phyloP scores from a whole-genome alignment of 2,329 filamentous ascomycete species.

The Cyanodermella asteris region DNA sequence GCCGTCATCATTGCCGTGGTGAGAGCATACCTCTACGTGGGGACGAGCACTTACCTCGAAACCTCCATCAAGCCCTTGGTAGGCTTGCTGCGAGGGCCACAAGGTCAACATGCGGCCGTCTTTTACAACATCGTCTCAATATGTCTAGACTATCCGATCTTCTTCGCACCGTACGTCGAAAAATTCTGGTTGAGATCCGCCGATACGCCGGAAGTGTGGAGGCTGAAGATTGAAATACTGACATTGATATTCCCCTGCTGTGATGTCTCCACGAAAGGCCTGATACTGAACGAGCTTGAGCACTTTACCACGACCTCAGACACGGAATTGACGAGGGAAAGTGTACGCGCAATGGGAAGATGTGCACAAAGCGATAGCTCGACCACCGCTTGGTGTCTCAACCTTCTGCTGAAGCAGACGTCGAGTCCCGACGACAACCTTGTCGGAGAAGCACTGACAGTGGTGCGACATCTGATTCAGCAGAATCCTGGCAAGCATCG shows the following conservation, averaged over 20 bases:
- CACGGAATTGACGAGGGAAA: slow-evolving; percentile 61
- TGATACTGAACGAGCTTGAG: slow-evolving; percentile 80
- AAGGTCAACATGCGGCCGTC: slow-evolving; percentile 74
- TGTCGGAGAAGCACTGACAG: slow-evolving; percentile 80
- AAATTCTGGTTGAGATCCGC: slow-evolving; percentile 73
- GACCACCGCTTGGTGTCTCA: slow-evolving; percentile 59
- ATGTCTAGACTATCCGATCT: slow-evolving; percentile 48
- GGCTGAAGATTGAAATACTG: slow-evolving; percentile 74
- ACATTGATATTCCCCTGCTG: slow-evolving; percentile 79
- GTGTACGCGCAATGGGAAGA: slow-evolving; percentile 77
- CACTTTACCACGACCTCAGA: slow-evolving; percentile 67
- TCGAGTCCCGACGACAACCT: slow-evolving; percentile 70
- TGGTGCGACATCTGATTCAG: slow-evolving; percentile 88
- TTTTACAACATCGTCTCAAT: slow-evolving; percentile 93
- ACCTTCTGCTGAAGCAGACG: slow-evolving; percentile 66
- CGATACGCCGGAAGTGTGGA: slow-evolving; percentile 66
- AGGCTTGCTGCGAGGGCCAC: slow-evolving; percentile 60
- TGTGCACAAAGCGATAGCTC: slow-evolving; percentile 60
- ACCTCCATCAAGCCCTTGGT: slow-evolving; percentile 64
- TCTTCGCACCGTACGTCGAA: slow-evolving; percentile 72
- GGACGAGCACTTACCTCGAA: slow-evolving; percentile 53
- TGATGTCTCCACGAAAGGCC: slow-evolving; percentile 51
- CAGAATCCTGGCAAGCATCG: slow-evolving; percentile 62
- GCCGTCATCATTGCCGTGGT: slow-evolving; percentile 78
- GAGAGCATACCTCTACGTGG: slow-evolving; percentile 66